Conservation (phyloP, 2,329 filamentous ascomycete genomes). For the Cladosporium sp. region DNA sequence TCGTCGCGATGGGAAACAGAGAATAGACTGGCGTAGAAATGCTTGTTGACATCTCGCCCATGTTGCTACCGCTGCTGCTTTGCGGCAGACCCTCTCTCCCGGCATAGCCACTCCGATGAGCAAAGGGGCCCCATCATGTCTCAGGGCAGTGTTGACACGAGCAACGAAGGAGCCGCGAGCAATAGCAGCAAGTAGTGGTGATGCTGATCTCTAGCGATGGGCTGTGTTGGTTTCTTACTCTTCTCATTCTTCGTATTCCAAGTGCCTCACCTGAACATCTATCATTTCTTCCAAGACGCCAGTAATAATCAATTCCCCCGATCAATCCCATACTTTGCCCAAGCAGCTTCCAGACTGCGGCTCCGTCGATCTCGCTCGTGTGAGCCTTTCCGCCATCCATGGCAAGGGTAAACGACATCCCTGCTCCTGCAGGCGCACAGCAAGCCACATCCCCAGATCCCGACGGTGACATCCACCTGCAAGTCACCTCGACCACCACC, state of each 20-base stretch:
- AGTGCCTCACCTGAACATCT: too few relatives aligned
- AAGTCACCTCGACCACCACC: not conserved
- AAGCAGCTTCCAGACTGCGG: constrained; percentile 1
- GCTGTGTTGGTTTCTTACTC: not conserved
- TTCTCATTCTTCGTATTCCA: not conserved
- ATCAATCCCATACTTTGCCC: not conserved
- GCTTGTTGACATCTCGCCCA: too few relatives aligned
- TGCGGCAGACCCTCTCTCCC: too few relatives aligned
- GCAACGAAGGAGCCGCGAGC: not conserved
- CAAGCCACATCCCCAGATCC: not conserved
- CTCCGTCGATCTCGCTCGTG: constrained; percentile 9
- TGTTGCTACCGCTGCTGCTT: too few relatives aligned
- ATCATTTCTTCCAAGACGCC: too few relatives aligned
- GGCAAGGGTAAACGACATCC: not conserved
- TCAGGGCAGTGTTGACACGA: not conserved
- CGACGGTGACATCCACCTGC: constrained; percentile 1
- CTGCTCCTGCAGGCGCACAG: not conserved
- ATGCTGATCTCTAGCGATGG: not conserved
- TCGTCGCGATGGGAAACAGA: too few relatives aligned
- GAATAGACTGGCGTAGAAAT: too few relatives aligned
- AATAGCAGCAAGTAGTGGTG: not conserved
- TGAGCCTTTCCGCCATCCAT: constrained; percentile 7
- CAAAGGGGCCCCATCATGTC: not conserved
- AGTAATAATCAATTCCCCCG: too few relatives aligned
- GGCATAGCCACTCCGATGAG: too few relatives aligned